Percentiles rank a stretch among this genome's conserved stretches.
phyloP scores from a whole-genome alignment of 2,329 filamentous ascomycete genomes.

The Arthroderma sp. region DNA sequence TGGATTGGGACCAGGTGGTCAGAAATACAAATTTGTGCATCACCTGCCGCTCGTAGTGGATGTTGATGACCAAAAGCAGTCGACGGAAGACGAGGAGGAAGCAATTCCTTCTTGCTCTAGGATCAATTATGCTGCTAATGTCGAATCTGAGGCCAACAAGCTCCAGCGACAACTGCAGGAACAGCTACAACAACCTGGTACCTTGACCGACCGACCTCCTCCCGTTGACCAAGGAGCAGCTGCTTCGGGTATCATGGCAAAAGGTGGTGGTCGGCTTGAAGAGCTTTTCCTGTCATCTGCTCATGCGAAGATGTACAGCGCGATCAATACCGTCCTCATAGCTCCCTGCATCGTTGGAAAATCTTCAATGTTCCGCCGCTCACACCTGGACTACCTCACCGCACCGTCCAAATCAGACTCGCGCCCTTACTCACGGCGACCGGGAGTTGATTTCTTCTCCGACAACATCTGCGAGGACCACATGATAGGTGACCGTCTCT shows the following conservation, averaged over 20 bases:
- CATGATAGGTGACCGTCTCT: slow-evolving; percentile 81
- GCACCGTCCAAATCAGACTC: slow-evolving; percentile 34
- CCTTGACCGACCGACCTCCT: neutral
- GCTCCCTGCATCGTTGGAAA: slow-evolving; percentile 94
- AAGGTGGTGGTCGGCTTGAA: slow-evolving; percentile 70
- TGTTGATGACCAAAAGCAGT: slow-evolving; percentile 26
- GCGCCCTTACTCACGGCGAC: slow-evolving; percentile 32
- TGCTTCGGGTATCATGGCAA: slow-evolving; percentile 15
- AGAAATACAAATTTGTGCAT: slow-evolving; percentile 78
- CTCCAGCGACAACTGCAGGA: too few species aligned
- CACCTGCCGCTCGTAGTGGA: slow-evolving; percentile 87
- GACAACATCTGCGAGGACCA: slow-evolving; percentile 97
- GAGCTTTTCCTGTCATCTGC: slow-evolving; percentile 89
- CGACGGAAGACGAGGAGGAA: slow-evolving; percentile 14
- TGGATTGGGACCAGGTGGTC: slow-evolving; percentile 44
- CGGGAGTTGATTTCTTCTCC: slow-evolving; percentile 83
- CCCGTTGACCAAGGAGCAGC: neutral
- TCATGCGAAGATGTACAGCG: slow-evolving; percentile 94
- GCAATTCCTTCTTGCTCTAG: neutral
- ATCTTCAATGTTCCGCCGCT: slow-evolving; percentile 94
- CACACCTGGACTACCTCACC: slow-evolving; percentile 68
- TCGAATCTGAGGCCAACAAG: too few species aligned
- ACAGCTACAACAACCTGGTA: neutral
- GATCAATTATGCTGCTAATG: neutral
- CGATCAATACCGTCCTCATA: slow-evolving; percentile 83